phyloP scores from a whole-genome alignment of 1,284 basidiomycete species.

The Malassezia pachydermatis region DNA sequence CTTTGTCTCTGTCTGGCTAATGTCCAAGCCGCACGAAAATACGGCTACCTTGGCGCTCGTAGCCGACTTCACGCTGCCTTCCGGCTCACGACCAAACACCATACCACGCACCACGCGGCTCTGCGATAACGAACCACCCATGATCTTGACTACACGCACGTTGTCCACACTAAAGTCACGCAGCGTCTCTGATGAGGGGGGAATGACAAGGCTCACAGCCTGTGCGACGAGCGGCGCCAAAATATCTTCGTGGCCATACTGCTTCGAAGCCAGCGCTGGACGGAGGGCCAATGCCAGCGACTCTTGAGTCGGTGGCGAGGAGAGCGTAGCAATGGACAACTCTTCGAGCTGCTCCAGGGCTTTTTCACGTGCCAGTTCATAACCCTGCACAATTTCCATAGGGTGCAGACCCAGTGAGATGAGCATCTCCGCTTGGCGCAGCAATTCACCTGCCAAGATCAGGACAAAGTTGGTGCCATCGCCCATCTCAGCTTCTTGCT shows the following conservation, averaged over 20 bases:
- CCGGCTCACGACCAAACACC: constrained; percentile 93
- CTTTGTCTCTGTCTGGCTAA: constrained; percentile 96
- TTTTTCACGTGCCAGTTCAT: constrained; percentile 81
- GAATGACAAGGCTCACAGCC: constrained; percentile 56
- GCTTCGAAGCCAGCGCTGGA: constrained; percentile 89
- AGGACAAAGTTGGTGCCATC: constrained; percentile 92
- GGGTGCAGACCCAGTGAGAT: constrained; percentile 95
- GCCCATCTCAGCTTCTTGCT: constrained; percentile 94
- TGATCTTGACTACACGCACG: constrained; percentile 94
- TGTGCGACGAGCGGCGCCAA: constrained; percentile 80
- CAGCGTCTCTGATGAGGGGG: constrained; percentile 19
- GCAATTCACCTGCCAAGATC: constrained; percentile 86
- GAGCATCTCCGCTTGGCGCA: constrained; percentile 85
- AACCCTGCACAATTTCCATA: constrained; percentile 76
- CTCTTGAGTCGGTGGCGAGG: constrained; percentile 66
- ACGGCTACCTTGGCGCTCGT: constrained; percentile 56
- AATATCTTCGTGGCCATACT: constrained; percentile 82
- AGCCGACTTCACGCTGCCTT: constrained; percentile 69
- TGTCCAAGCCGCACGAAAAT: constrained; percentile 83
- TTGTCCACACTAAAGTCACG: constrained; percentile 64
- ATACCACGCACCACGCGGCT: constrained; percentile 91
- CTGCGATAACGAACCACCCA: constrained; percentile 74
- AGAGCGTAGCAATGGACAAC: constrained; percentile 53
- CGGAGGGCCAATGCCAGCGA: constrained; percentile 71
- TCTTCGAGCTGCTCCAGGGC: constrained; percentile 74